Base-by-base conservation (phyloP, 805 yeast species). In the Metahyphopichia silvanorum region DNA sequence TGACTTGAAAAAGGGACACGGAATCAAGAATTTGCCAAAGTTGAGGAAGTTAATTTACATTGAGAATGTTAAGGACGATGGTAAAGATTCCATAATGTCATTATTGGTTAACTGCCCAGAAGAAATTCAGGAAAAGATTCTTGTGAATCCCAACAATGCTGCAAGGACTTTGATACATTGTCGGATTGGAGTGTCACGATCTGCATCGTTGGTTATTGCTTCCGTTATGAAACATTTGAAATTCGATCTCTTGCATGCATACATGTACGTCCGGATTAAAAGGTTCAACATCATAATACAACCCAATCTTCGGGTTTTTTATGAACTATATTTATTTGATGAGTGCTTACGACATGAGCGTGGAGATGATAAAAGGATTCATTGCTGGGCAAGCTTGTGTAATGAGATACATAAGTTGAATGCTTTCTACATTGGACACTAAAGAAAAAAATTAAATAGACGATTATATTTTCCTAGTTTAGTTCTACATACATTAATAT, bases 241-340 rank as follows among this genome's bases (percentile, higher is more conserved):
- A 17, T 40, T 62, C 32, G 48, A 47, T 29, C 46, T 65, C 25
- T 45, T 63, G 17, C 48, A 56, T 19, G 63, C 68, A 18, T 65
- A 64, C 38, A 46, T 65, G 50, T 55, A 46, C 25, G 58, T 63
- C 13, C 44, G 71, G 26, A 63, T 64, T 16, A 52, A 60, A 23
- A 40, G 71, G 29, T 62, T 64, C 37, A 65, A 64, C 40, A 58
- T 65, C 16, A 66, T 65, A 16, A 60, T 64, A 25, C 71, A 65
- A 42, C 71, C 71, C 4, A 65, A 64, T 38, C 46, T 65, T 29
- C 49, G 60, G 17, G 37, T 65, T 12, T 61, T 65, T 45, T 59
- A 63, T 34, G 71, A 64, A 34, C 49, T 65, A 34, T 60, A 38
- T 24, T 35, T 57, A 21, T 58, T 38, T 42, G 60, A 57, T 28